phyloP scores from a whole-genome alignment of 495 filamentous ascomycete species.

The Neohortaea acidophila region DNA sequence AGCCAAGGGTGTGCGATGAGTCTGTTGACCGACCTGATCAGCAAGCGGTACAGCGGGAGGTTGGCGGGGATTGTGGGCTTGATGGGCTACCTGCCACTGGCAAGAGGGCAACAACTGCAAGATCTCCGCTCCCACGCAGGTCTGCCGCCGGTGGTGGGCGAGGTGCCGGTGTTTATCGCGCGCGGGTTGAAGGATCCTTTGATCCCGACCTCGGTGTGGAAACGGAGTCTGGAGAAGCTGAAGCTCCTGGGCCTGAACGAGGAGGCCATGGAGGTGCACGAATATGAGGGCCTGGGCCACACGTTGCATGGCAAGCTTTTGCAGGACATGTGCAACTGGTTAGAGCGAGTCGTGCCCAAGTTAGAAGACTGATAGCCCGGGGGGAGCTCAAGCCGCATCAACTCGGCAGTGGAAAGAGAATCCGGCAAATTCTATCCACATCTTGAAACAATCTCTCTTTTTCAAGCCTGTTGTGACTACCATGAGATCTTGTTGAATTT shows the following conservation, averaged over 20 bases:
- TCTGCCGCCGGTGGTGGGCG: constrained; percentile 18
- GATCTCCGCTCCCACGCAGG: constrained; percentile 18
- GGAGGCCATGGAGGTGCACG: constrained; percentile 17
- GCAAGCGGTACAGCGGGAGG: constrained; percentile 21
- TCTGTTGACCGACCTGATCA: constrained; percentile 25
- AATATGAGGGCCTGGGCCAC: constrained; percentile 27
- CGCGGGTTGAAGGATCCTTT: constrained; percentile 23
- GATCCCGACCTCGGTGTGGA: constrained; percentile 22
- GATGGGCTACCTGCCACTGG: constrained; percentile 29
- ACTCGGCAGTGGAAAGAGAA: too few species aligned
- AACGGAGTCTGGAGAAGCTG: constrained; percentile 19
- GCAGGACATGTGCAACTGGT: constrained; percentile 22
- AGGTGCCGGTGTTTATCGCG: constrained; percentile 22
- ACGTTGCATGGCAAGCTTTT: constrained; percentile 16
- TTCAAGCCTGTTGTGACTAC: too few species aligned
- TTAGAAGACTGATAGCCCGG: constrained; percentile 16
- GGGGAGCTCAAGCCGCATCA: too few species aligned
- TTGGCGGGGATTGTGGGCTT: constrained; percentile 29
- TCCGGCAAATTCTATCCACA: too few species aligned
- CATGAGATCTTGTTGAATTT: too few species aligned
- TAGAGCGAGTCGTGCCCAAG: constrained; percentile 21
- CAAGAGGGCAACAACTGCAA: constrained; percentile 12
- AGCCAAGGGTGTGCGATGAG: constrained; percentile 30
- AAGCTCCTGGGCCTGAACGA: constrained; percentile 18
- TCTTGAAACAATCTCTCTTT: too few species aligned